Conservation (phyloP, 371 early-diverging fungal species). For the Rhizopus delemar region DNA sequence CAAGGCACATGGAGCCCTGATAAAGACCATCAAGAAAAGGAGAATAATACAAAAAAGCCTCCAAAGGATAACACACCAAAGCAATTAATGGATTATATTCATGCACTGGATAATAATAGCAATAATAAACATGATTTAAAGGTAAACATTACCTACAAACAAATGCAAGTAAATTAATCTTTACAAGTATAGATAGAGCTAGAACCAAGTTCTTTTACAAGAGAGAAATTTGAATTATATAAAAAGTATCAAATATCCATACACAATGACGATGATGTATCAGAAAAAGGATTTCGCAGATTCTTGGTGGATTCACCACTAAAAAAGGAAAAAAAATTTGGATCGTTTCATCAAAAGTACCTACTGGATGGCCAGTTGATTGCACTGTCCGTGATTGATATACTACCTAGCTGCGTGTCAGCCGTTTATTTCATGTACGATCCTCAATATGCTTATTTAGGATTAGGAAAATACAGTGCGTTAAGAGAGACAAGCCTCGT, state of each 20-base stretch:
- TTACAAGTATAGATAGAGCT: slow-evolving; percentile 43
- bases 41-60: slow-evolving; percentile 15
- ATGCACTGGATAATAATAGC: background rate
- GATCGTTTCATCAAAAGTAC: slow-evolving; percentile 90
- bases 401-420: slow-evolving; percentile 86
- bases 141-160: background rate
- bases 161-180: background rate
- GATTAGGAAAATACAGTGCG: slow-evolving; percentile 84
- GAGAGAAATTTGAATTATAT: slow-evolving; percentile 78
- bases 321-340: slow-evolving; percentile 49
- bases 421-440: slow-evolving; percentile 95
- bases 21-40: background rate
- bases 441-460: slow-evolving; percentile 70
- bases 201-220: slow-evolving; percentile 67
- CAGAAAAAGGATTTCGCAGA: slow-evolving; percentile 52
- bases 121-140: slow-evolving; percentile 14
- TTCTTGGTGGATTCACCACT: slow-evolving; percentile 85
- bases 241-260: slow-evolving; percentile 76
- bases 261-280: slow-evolving; percentile 74
- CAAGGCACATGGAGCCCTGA: slow-evolving; percentile 46
- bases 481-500: slow-evolving; percentile 74
- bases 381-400: slow-evolving; percentile 89
- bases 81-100: background rate
- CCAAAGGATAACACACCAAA: slow-evolving; percentile 15
- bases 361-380: slow-evolving; percentile 73